Evolutionary conservation across 2,329 filamentous ascomycete genomes (phyloP), one percentile per base, ranked within the genome.

Genomic region (Ophiostoma montium): DNA sequence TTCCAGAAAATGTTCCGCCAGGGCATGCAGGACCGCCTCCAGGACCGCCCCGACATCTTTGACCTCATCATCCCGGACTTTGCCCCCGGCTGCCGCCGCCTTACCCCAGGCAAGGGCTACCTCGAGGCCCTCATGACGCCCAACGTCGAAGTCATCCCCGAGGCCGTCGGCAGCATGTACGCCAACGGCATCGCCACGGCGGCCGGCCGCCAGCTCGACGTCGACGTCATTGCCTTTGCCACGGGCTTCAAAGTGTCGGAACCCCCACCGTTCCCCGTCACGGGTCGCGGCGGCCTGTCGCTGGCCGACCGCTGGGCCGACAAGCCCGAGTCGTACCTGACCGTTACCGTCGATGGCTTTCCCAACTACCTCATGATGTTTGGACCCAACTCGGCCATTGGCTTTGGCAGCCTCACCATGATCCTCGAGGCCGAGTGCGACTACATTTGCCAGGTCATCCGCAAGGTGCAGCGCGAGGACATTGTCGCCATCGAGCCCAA

Each of bases 361-460:
- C 71, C 71, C 4, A 75, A 74, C 60, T 65, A 66, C 52, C 63
- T 74, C 39, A 64, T 72, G 56, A 64, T 71, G 57, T 64, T 70
- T 41, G 71, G 71, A 0, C 71, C 71, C 35, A 74, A 73, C 58
- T 65, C 63, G 18, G 64, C 63, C 36, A 66, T 72, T 50, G 70
- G 70, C 18, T 65, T 67, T 42, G 71, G 70, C 7, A 67, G 64
- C 32, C 60, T 74, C 46, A 68, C 65, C 39, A 63, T 62, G 47
- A 70, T 73, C 41, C 62, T 73, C 48, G 70, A 74, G 56, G 60
- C 63, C 60, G 68, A 67, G 54, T 68, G 63, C 35, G 72, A 76
- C 52, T 71, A 72, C 53, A 63, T 74, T 38, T 58, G 68, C 21
- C 65, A 66, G 52, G 65, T 68, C 54, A 58, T 70, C 36, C 66